Base-by-base conservation (phyloP, 192 early-diverging fungal genomes). In the Entomortierella beljakovae region DNA sequence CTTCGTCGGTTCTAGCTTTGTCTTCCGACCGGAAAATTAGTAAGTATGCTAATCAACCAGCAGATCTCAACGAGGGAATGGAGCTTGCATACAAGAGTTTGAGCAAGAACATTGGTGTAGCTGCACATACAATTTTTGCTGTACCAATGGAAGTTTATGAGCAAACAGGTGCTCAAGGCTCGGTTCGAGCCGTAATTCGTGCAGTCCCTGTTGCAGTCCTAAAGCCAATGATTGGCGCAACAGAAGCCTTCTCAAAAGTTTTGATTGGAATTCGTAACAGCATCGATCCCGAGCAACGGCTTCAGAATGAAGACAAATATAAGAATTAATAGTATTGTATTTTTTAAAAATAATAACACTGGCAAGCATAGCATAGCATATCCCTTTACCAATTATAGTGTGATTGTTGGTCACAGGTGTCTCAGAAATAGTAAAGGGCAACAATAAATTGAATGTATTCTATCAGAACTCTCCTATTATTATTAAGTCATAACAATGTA, bases 201-300 rank as follows among this genome's bases (percentile, higher is more conserved):
- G 94, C 93, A 2, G 90, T 99, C 29, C 97, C 97, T 0, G 92
- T 95, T 20, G 95, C 97, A 1, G 91, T 97, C 33, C 84, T 99
- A 28, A 94, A 93, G 80, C 97, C 97, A 0, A 95, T 98, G 91
- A 98, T 99, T 81, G 96, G 97, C 0, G 92, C 94, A 1, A 92
- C 96, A 0, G 97, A 97, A 51, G 97, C 96, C 0, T 90, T 97
- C 16, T 94, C 95, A 1, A 96, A 97, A 81, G 91, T 95, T 8
- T 83, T 99, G 28, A 86, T 97, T 59, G 96, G 97, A 1, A 63
- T 99, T 64, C 91, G 94, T 58, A 99, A 96, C 76, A 91, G 91
- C 10, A 89, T 99, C 58, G 97, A 99, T 80, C 94, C 95, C 6
- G 87, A 72, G 13, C 89, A 92, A 40, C 85, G 88, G 64, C 66